phyloP scores from a whole-genome alignment of 495 filamentous ascomycete species.

The Bathelium albidoporum region DNA sequence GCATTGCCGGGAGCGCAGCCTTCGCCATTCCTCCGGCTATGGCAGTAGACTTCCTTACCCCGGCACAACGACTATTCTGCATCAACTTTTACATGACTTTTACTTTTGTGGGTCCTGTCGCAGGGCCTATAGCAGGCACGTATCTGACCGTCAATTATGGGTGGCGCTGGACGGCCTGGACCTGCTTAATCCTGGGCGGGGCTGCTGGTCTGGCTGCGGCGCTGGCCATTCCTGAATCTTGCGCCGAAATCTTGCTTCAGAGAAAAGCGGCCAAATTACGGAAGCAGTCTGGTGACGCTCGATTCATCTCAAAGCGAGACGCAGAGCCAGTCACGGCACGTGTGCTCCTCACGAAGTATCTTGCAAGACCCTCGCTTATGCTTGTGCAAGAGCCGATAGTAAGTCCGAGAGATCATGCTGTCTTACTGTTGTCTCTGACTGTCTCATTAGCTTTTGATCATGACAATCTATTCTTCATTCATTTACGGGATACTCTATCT shows the following conservation, averaged over 20 bases:
- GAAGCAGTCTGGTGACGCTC: slow-evolving; percentile 48
- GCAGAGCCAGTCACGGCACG: slow-evolving; percentile 35
- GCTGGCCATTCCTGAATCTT: slow-evolving; percentile 51
- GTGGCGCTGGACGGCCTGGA: slow-evolving; percentile 17
- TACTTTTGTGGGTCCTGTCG: slow-evolving; percentile 46
- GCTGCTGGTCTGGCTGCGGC: slow-evolving; percentile 29
- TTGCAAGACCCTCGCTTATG: slow-evolving; percentile 42
- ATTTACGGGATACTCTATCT: slow-evolving; percentile 31
- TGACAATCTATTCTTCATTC: slow-evolving; percentile 32
- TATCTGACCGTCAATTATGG: slow-evolving; percentile 14
- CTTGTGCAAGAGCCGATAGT: slow-evolving; percentile 51
- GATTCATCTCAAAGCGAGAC: slow-evolving; percentile 45
- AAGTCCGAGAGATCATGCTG: too few species aligned
- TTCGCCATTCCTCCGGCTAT: slow-evolving; percentile 52
- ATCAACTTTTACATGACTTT: slow-evolving; percentile 44
- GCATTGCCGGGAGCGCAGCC: slow-evolving; percentile 53
- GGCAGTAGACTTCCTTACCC: slow-evolving; percentile 51
- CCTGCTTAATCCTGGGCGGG: slow-evolving; percentile 12
- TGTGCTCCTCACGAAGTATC: slow-evolving; percentile 1
- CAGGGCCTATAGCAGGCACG: slow-evolving; percentile 43
- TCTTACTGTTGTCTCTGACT: too few species aligned
- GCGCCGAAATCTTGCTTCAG: slow-evolving; percentile 43
- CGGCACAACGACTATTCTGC: slow-evolving; percentile 47
- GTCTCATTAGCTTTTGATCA: slow-evolving; percentile 42
- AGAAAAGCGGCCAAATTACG: slow-evolving; percentile 44